Percentiles rank a stretch among this genome's conserved stretches.
phyloP scores from a whole-genome alignment of 768 basidiomycete genomes.

The Lactarius trivialis region DNA sequence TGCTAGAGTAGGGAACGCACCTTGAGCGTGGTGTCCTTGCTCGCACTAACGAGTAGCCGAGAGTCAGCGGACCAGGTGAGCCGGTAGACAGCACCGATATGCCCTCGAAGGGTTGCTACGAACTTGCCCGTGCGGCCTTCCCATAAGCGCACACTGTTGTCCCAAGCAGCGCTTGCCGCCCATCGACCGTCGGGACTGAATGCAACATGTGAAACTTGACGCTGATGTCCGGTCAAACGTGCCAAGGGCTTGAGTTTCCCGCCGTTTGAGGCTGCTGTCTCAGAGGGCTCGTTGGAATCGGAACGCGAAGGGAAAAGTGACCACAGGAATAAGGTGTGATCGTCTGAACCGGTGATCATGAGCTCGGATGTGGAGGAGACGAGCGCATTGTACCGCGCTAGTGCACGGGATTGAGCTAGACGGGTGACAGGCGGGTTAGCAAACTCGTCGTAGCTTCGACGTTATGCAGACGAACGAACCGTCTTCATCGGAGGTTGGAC shows the following conservation, averaged over 20 bases:
- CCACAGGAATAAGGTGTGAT: slow-evolving; percentile 98
- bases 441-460: background rate
- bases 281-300: slow-evolving; percentile 33
- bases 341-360: slow-evolving; percentile 93
- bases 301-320: slow-evolving; percentile 55
- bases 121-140: slow-evolving; percentile 82
- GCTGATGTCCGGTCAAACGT: slow-evolving; percentile 89
- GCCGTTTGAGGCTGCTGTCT: slow-evolving; percentile 30
- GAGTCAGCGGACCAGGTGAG: slow-evolving; percentile 95
- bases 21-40: slow-evolving; percentile 94
- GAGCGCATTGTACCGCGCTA: slow-evolving; percentile 69
- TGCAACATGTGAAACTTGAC: slow-evolving; percentile 87
- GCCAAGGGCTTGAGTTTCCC: slow-evolving; percentile 63
- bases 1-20: slow-evolving; percentile 36
- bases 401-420: slow-evolving; percentile 70
- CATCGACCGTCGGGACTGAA: slow-evolving; percentile 92
- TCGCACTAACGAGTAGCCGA: slow-evolving; percentile 85
- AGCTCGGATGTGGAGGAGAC: slow-evolving; percentile 63
- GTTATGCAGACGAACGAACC: slow-evolving; percentile 38
- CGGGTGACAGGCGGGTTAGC: slow-evolving; percentile 2
- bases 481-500: slow-evolving; percentile 73
- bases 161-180: slow-evolving; percentile 89
- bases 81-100: slow-evolving; percentile 91
- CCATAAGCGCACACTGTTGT: slow-evolving; percentile 88
- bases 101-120: slow-evolving; percentile 83